Evolutionary conservation across 495 filamentous ascomycete genomes (phyloP).

Genomic region (Evernia prunastri): DNA sequence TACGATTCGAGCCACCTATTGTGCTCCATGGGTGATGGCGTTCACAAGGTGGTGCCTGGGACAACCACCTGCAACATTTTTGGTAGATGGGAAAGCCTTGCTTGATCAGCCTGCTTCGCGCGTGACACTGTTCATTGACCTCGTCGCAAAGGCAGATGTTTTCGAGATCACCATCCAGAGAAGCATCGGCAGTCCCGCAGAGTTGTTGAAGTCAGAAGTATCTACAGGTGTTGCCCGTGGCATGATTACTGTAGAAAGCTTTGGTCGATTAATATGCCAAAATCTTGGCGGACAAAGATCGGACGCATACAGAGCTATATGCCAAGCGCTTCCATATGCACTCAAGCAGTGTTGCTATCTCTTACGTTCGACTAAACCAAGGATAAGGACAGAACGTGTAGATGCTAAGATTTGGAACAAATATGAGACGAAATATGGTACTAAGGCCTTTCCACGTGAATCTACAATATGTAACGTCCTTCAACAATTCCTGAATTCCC

Average conservation of each 20-base stretch:
- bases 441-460: neutral
- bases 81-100: neutral
- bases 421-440: too few species aligned
- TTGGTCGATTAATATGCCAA: neutral
- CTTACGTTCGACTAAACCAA: too few species aligned
- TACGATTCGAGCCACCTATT: neutral
- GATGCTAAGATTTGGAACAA: too few species aligned
- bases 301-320: neutral
- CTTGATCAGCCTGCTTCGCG: neutral
- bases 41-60: neutral
- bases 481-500: neutral
- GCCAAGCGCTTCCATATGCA: neutral
- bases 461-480: neutral
- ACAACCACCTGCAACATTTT: neutral
- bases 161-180: neutral
- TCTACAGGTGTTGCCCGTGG: neutral
- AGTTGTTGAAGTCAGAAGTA: neutral
- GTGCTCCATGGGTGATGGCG: neutral
- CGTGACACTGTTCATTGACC: neutral
- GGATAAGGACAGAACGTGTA: too few species aligned
- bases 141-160: neutral
- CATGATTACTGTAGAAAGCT: neutral
- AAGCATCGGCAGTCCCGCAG: neutral
- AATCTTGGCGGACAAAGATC: neutral
- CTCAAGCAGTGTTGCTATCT: neutral